Evolutionary conservation across 805 yeast species (phyloP).

Genomic region (Lipomyces starkeyi): DNA sequence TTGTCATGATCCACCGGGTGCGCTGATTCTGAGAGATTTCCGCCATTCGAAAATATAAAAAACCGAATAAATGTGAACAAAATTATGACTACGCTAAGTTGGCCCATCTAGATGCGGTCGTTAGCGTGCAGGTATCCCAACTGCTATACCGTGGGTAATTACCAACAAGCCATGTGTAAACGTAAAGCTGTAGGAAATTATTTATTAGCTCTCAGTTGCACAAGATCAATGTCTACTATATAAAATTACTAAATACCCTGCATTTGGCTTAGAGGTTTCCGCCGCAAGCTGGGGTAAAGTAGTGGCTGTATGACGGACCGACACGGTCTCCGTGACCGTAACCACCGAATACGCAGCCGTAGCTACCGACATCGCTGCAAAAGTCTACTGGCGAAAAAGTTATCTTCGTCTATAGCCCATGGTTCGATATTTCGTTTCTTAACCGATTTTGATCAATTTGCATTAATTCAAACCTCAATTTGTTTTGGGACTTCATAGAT

Average conservation of each 20-base stretch:
- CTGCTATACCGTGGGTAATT: background rate
- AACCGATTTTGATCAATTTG: background rate
- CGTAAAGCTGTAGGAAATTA: constrained; percentile 26
- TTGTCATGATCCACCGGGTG: background rate
- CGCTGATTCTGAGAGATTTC: constrained; percentile 40
- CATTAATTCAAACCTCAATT: too few species aligned
- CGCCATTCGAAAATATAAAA: constrained; percentile 50
- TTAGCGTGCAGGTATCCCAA: background rate
- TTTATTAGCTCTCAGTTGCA: background rate
- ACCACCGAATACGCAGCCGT: constrained; percentile 8
- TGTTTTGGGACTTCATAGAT: too few species aligned
- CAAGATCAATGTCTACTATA: background rate
- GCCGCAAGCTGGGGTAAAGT: background rate
- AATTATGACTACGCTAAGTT: constrained; percentile 49
- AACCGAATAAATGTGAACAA: constrained; percentile 49
- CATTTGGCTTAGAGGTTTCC: background rate
- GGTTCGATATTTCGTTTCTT: background rate
- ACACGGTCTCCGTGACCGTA: constrained; percentile 26
- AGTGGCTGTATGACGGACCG: constrained; percentile 8
- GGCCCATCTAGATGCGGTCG: constrained; percentile 45
- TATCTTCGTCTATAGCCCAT: background rate
- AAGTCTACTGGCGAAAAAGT: background rate
- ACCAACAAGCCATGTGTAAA: constrained; percentile 41
- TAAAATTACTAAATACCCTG: constrained; percentile 5
- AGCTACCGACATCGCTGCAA: constrained; percentile 4